phyloP scores from a whole-genome alignment of 2,329 filamentous ascomycete genomes.

The Neonectria faginata region DNA sequence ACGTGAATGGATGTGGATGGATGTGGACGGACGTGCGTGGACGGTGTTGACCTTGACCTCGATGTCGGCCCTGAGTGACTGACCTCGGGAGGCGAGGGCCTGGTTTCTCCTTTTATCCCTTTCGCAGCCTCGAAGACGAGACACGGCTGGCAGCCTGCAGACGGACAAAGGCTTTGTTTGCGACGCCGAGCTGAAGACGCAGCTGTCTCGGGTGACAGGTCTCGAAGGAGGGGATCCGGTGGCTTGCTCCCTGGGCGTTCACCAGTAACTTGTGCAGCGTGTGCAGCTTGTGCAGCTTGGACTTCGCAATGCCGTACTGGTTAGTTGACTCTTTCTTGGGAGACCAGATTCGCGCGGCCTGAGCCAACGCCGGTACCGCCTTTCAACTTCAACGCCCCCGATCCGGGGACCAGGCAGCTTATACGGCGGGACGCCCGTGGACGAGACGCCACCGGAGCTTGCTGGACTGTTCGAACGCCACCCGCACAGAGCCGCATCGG shows the following conservation, averaged over 20 bases:
- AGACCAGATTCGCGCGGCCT: conserved; percentile 32
- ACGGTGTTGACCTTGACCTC: conserved; percentile 5
- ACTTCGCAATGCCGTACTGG: conserved; percentile 1
- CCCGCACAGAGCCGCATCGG: conserved; percentile 39
- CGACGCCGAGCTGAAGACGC: conserved; percentile 13
- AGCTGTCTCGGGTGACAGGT: conserved; percentile 13
- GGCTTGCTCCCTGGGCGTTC: conserved; percentile 16
- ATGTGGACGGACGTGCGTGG: conserved; percentile 7
- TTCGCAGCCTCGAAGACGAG: conserved; percentile 5
- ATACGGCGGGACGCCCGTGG: conserved; percentile 39
- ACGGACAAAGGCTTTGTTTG: conserved; percentile 14
- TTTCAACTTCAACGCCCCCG: conserved; percentile 34
- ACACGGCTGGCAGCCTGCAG: conserved; percentile 14
- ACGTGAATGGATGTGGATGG: neutral
- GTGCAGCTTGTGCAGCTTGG: conserved; percentile 5
- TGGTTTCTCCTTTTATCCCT: conserved; percentile 22
- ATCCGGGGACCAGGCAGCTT: conserved; percentile 40
- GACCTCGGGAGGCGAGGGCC: conserved; percentile 8
- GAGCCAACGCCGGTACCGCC: conserved; percentile 39
- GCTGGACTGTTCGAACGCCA: conserved; percentile 43
- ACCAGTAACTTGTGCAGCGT: neutral
- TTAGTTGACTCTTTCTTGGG: conserved; percentile 33
- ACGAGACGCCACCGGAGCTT: conserved; percentile 43
- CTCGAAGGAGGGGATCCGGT: conserved; percentile 4
- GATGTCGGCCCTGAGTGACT: neutral